A percentile compares a stretch with the other conserved stretches of the same genome.
Evolutionary conservation across 2,329 filamentous ascomycete species (phyloP).

Genomic region (Cytospora schulzeri): DNA sequence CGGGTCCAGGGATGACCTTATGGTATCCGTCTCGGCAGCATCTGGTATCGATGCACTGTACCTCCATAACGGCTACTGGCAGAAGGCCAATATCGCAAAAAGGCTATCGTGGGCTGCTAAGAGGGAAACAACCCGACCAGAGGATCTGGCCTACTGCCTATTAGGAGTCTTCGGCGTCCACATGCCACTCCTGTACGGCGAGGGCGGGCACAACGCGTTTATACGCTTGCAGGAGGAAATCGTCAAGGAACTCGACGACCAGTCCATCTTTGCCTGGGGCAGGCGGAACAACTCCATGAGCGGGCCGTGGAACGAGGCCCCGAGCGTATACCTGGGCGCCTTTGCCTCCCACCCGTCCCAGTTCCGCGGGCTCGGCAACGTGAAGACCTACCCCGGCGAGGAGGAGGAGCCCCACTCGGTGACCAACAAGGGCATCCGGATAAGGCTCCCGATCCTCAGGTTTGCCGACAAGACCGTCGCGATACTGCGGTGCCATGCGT

Average conservation of each 20-base stretch:
- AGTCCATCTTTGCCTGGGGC: slow-evolving; percentile 18
- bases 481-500: slow-evolving; percentile 8
- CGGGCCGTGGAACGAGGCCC: slow-evolving; percentile 10
- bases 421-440: slow-evolving; percentile 13
- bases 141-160: slow-evolving; percentile 16
- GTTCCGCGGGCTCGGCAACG: slow-evolving; percentile 9
- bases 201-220: slow-evolving; percentile 17
- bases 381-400: slow-evolving; percentile 10
- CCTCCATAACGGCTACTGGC: slow-evolving; percentile 3
- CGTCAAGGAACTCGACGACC: slow-evolving; percentile 19
- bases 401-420: slow-evolving; percentile 14
- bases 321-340: slow-evolving; percentile 5
- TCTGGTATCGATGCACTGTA: slow-evolving; percentile 6
- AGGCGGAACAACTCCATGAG: slow-evolving; percentile 9
- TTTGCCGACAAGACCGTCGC: slow-evolving; percentile 6
- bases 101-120: slow-evolving; percentile 13
- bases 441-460: slow-evolving; percentile 3
- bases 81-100: slow-evolving; percentile 12
- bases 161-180: slow-evolving; percentile 8
- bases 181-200: slow-evolving; percentile 13
- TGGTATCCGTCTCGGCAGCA: neutral
- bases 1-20: neutral
- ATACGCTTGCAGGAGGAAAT: slow-evolving; percentile 18
- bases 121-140: slow-evolving; percentile 12
- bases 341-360: slow-evolving; percentile 15